Conservation (phyloP, 2,329 filamentous ascomycete species). For the Paramyrothecium roridum region DNA sequence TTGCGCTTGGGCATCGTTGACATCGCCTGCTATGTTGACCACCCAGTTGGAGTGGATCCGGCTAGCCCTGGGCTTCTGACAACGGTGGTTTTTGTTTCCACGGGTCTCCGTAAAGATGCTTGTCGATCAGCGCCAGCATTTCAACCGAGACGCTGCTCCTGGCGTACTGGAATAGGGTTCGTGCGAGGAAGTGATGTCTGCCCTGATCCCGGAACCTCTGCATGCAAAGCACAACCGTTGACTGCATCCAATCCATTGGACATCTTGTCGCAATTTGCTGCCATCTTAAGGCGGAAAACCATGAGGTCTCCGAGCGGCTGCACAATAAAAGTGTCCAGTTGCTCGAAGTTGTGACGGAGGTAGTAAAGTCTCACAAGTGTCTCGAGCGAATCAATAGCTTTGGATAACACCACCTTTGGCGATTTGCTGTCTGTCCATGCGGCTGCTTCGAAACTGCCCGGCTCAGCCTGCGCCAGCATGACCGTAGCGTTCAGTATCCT, state of each 20-base stretch:
- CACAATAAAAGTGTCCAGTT: slow-evolving; percentile 1
- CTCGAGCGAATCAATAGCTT: not conserved
- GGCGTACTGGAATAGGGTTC: not conserved
- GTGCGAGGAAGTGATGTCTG: not conserved
- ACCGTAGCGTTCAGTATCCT: not conserved
- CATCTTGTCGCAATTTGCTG: not conserved
- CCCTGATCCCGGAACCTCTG: not conserved
- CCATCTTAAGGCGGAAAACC: not conserved
- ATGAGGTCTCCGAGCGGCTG: not conserved
- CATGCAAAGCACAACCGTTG: not conserved
- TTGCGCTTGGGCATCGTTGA: not conserved
- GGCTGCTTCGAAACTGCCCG: not conserved
- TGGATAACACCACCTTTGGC: not conserved
- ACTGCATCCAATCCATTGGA: not conserved
- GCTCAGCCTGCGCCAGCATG: not conserved
- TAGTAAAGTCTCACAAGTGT: slow-evolving; percentile 1
- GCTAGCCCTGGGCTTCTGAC: not conserved
- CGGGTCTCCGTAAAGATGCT: not conserved
- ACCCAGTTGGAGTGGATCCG: not conserved
- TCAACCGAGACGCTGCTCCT: not conserved
- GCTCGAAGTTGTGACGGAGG: slow-evolving; percentile 2
- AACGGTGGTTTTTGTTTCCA: not conserved
- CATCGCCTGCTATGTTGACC: not conserved
- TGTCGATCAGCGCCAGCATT: not conserved
- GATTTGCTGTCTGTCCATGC: not conserved